Base-by-base conservation (phyloP, 345 rosid genomes). In the Eucalyptus pauciflora region DNA sequence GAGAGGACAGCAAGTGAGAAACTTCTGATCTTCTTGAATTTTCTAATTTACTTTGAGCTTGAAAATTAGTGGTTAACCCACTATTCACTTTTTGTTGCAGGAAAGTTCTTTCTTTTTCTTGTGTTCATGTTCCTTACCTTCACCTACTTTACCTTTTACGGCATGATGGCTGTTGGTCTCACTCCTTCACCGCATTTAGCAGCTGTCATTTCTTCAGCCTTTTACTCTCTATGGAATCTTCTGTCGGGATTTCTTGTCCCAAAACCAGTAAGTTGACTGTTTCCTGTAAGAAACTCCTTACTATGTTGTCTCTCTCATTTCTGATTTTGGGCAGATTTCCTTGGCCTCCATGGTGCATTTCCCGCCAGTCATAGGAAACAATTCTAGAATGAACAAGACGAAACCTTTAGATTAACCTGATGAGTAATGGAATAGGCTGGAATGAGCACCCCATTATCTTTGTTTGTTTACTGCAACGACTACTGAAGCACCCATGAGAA, bases 111-210 rank as follows among this genome's bases (percentile, higher is more conserved):
- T 24, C 90, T 97, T 31, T 97, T 93, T 87, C 48, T 96, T 91
- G 71, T 96, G 88, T 95, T 97, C 96, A 93, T 95, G 97, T 97
- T 97, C 94, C 96, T 96, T 67, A 96, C 99, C 6, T 97, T 97
- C 96, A 94, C 97, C 33, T 97, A 94, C 94, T 97, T 93, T 89
- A 97, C 99, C 92, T 94, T 94, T 91, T 96, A 96, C 11, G 99
- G 99, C 37, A 95, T 96, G 97, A 96, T 97, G 99, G 99, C 96
- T 37, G 96, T 97, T 88, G 99, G 99, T 87, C 95, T 97, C 89
- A 96, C 98, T 52, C 98, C 99, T 56, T 90, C 91, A 86, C 97
- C 90, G 85, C 96, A 96, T 88, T 86, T 95, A 92, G 97, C 99
- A 1, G 97, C 99, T 2, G 98, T 96, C 46, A 91, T 96, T 90